Evolutionary conservation across 2,329 filamentous ascomycete genomes (phyloP), one percentile per base, ranked within the genome.

Genomic region (Phaeoacremonium minimum): DNA sequence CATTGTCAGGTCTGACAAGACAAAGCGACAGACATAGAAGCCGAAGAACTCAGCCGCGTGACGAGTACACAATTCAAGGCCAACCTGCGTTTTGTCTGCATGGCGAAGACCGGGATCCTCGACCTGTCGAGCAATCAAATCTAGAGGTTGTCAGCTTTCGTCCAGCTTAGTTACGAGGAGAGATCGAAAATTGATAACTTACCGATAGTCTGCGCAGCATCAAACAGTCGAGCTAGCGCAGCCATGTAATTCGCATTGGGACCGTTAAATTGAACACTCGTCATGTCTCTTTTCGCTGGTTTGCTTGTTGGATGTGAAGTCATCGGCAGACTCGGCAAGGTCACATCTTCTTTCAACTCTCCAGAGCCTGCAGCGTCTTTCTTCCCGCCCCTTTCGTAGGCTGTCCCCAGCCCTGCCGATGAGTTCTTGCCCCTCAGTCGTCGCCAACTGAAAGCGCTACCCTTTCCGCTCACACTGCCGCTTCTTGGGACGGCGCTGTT

Each of bases 21-120:
- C 89, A 57, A 98, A 98, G 14, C 93, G 84, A 61, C 91, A 96
- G 18, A 98, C 76, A 58, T 93, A 97, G 61, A 98, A 96, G 13
- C 85, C 90, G 58, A 98, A 98, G 63, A 98, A 98, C 62, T 98
- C 93, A 20, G 91, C 87, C 7, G 91, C 93, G 59, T 96, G 91
- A 28, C 91, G 80, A 22, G 89, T 89, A 57, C 88, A 93, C 28
- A 98, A 75, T 63, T 98, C 93, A 20, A 98, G 77, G 8, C 93
- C 93, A 36, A 98, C 90, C 56, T 96, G 90, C 7, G 93, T 97
- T 52, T 88, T 89, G 49, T 90, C 91, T 14, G 88, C 89, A 61
- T 93, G 87, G 49, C 87, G 86, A 37, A 97, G 75, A 8, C 91
- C 91, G 6, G 91, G 91, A 55, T 97, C 91, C 57, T 96, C 91